Conservation (phyloP, 2,329 filamentous ascomycete genomes). For the Elsinoe australis region DNA sequence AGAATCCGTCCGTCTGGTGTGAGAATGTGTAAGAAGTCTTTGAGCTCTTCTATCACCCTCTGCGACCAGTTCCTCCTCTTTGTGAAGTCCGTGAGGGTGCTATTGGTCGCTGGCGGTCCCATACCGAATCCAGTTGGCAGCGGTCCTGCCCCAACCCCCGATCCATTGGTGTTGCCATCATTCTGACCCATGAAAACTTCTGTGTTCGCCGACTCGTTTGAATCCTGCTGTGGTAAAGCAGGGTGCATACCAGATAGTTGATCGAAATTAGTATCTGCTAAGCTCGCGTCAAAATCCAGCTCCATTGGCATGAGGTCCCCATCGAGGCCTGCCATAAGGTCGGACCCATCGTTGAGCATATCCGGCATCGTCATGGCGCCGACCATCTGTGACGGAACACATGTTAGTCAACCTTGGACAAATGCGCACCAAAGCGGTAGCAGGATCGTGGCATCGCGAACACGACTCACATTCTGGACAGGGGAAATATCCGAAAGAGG, state of each 20-base stretch:
- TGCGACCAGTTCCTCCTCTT: conserved; percentile 74
- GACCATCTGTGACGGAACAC: conserved; percentile 23
- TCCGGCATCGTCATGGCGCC: conserved; percentile 25
- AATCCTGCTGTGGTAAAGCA: conserved; percentile 21
- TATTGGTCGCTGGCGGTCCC: conserved; percentile 39
- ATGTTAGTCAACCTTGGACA: background rate
- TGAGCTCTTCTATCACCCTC: conserved; percentile 80
- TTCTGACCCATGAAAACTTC: conserved; percentile 22
- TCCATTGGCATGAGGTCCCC: conserved; percentile 42
- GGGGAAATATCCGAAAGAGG: conserved; percentile 14
- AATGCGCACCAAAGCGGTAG: conserved; percentile 3
- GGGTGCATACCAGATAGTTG: conserved; percentile 21
- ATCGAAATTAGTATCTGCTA: conserved; percentile 27
- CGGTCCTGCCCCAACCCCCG: conserved; percentile 47
- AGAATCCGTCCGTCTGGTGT: conserved; percentile 75
- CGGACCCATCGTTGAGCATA: conserved; percentile 28
- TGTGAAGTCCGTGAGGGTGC: conserved; percentile 57
- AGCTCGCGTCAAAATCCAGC: conserved; percentile 36
- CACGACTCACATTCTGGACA: conserved; percentile 15
- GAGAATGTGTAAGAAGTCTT: conserved; percentile 80
- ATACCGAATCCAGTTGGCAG: conserved; percentile 48
- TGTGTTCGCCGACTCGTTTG: conserved; percentile 21
- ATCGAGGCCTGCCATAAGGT: conserved; percentile 38
- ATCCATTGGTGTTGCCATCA: conserved; percentile 29
- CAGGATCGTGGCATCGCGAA: conserved; percentile 4